These are phyloP conservation scores for Heterobasidion irregulare DNA, from an alignment of 1,284 basidiomycete species.

Conservation along the genomic window DNA sequence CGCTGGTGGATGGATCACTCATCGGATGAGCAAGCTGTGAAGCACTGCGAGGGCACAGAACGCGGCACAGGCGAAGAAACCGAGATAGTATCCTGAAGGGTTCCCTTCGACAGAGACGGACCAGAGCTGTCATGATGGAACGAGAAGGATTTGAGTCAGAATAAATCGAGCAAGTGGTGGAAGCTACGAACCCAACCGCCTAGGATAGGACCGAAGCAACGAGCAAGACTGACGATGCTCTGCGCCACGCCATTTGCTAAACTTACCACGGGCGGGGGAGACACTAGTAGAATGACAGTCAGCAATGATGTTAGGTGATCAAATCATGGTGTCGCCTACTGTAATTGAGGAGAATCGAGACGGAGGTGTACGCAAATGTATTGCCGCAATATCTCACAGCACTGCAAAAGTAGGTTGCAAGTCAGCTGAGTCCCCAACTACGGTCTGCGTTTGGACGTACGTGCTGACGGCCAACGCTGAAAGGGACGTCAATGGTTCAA, in stretches of 20 bases:
- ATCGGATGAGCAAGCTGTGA: constrained; percentile 66
- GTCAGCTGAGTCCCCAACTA: neutral
- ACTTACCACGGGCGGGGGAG: constrained; percentile 67
- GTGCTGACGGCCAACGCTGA: constrained; percentile 64
- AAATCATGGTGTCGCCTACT: constrained; percentile 33
- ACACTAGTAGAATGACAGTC: constrained; percentile 40
- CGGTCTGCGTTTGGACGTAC: constrained; percentile 32
- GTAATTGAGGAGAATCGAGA: constrained; percentile 75
- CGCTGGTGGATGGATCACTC: neutral
- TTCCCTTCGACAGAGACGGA: constrained; percentile 58
- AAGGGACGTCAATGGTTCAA: constrained; percentile 7
- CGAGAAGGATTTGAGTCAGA: neutral
- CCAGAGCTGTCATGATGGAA: constrained; percentile 43
- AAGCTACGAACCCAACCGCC: constrained; percentile 57
- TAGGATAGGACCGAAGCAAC: constrained; percentile 71
- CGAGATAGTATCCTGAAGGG: constrained; percentile 64
- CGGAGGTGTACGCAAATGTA: constrained; percentile 73
- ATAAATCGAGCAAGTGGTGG: neutral
- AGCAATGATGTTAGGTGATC: constrained; percentile 2
- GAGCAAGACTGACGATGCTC: constrained; percentile 75
- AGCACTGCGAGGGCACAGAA: constrained; percentile 55
- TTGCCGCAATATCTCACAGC: constrained; percentile 69
- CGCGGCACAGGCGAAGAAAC: constrained; percentile 58
- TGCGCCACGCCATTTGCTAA: constrained; percentile 77
- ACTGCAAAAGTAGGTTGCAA: neutral